Evolutionary conservation across 2,329 filamentous ascomycete genomes (phyloP), one percentile per base, ranked within the genome.

Genomic region (Colletotrichum orchidophilum): DNA sequence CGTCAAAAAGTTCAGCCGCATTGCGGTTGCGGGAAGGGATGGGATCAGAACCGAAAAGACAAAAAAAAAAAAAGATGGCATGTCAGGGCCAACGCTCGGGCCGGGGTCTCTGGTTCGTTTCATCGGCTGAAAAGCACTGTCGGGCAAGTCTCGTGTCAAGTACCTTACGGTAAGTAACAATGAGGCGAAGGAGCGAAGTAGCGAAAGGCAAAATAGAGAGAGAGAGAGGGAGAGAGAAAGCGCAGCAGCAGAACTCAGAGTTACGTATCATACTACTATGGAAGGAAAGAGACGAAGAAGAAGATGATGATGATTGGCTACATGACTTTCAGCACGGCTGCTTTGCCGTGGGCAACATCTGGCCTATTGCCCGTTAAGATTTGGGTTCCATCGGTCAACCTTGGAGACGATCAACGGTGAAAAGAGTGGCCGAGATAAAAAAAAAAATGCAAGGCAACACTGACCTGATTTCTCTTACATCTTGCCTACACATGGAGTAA

Each of bases 91-190:
- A 42, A 42, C 39, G 65, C 26, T 58, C 57, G 50, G 65, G 27
- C 49, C 33, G 31, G 55, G 58, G 65, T 63, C 58, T 68, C 65
- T 50, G 50, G 65, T 68, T 68, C 65, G 65, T 68, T 68, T 68
- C 65, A 68, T 68, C 65, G 58, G 58, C 50, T 68, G 64, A 66
- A 42, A n/a, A 42, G 18, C 8, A 42, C 8, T 18, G 39, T 42
- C 39, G 39, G 18, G 39, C 39, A 42, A 42, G 39, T 42, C 39
- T 42, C 39, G 39, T 42, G 39, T 42, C 39, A 42, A 42, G 39
- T n/a, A 42, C n/a, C n/a, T n/a, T n/a, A n/a, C n/a, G n/a, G n/a
- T n/a, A n/a, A n/a, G n/a, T n/a, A n/a, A n/a, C n/a, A n/a, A n/a
- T n/a, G n/a, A 59, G 33, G 64, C 55, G 49, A 52, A 27, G 57